Evolutionary conservation across 106 monocot genomes (phyloP), one percentile per base, ranked within the genome.

Genomic region (Dioscorea dumetorum): DNA sequence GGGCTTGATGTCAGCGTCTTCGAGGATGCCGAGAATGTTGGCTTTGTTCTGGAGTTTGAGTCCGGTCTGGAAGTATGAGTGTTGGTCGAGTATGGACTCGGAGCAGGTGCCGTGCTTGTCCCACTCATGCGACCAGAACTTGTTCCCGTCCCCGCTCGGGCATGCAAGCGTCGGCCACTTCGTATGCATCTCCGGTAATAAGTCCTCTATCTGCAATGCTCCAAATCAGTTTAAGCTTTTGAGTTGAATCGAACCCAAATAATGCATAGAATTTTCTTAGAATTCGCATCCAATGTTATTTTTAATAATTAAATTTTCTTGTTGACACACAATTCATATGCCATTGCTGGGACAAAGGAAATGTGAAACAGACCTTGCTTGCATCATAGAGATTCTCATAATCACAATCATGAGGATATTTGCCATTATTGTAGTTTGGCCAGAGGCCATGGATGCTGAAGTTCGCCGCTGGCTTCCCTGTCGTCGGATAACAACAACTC

Each of bases 81-180:
- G 75, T 31, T 88, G 67, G 24, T 84, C 71, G 60, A 83, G 57
- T 10, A 80, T 12, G 16, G 89, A 71, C 58, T 76, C 82, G 9
- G 85, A 67, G 67, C 89, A 90, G 60, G 89, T 90, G 50, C 89
- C 89, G 58, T 85, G 89, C 72, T 90, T 90, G 18, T 68, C 57
- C 89, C 89, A 90, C 57, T 90, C 89, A 24, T 90, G 89, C 13
- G 33, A 61, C 89, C 89, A 90, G 67, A 90, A 90, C 1, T 34
- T 56, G 12, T 48, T 7, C 31, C 82, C 74, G 35, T 90, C 70
- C 74, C 50, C 72, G 64, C 74, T 80, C 0, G 85, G 85, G 53
- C 89, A 90, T 8, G 85, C 70, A 4, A 90, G 63, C 12, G 82
- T 74, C 22, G 89, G 89, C 89, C 89, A 90, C 0, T 74, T 24